Conservation (phyloP, 2,329 filamentous ascomycete species). For the Esteya vermicola region DNA sequence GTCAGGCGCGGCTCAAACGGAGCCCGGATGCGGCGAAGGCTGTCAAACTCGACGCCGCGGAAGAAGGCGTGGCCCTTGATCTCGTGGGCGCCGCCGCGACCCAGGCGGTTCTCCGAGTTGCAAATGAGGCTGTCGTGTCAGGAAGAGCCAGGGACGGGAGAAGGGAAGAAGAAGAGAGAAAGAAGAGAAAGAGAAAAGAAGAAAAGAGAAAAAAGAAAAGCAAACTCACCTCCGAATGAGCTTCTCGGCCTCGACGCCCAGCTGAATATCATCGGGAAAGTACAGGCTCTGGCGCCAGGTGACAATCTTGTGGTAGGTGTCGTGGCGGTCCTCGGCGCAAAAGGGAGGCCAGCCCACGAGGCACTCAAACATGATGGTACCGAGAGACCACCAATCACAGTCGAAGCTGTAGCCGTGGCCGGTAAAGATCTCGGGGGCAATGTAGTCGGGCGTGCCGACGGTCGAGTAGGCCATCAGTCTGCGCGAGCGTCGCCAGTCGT, state of each 20-base stretch:
- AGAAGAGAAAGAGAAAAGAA: not conserved
- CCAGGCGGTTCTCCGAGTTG: conserved; percentile 83
- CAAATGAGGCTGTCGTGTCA: conserved; percentile 62
- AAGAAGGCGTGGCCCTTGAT: conserved; percentile 95
- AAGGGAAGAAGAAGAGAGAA: not conserved
- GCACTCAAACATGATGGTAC: conserved; percentile 99
- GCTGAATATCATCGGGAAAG: conserved; percentile 87
- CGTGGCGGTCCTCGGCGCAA: conserved; percentile 93
- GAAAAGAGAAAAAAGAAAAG: not conserved
- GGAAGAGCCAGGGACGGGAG: not conserved
- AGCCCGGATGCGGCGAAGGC: conserved; percentile 79
- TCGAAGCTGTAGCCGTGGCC: conserved; percentile 92
- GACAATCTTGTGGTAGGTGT: conserved; percentile 98
- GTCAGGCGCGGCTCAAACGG: conserved; percentile 91
- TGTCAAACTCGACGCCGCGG: conserved; percentile 90
- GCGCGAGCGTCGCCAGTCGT: conserved; percentile 94
- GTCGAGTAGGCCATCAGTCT: conserved; percentile 96
- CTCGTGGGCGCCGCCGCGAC: conserved; percentile 72
- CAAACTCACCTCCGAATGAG: conserved; percentile 68
- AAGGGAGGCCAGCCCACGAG: conserved; percentile 97
- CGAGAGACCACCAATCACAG: conserved; percentile 98
- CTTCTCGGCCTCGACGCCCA: conserved; percentile 80
- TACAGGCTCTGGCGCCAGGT: conserved; percentile 94
- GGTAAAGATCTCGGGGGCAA: conserved; percentile 95
- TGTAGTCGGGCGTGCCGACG: conserved; percentile 95